These are phyloP conservation scores for Sextonia rubra DNA, from an alignment of 164 flowering plant species.

Conservation along the genomic window DNA sequence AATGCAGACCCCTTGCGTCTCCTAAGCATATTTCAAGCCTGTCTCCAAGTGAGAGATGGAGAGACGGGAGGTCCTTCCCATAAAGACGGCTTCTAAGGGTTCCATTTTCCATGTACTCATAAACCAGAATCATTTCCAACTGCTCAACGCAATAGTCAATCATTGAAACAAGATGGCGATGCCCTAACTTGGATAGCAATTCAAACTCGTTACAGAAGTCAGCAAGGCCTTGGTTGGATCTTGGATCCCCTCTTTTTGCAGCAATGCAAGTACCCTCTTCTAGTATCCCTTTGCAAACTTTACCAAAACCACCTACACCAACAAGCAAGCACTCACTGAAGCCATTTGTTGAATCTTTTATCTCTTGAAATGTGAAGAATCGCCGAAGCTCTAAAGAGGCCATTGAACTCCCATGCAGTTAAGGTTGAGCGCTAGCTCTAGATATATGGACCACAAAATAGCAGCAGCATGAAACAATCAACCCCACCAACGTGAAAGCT, in stretches of 20 bases:
- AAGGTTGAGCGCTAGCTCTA: slow-evolving; percentile 45
- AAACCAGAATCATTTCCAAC: slow-evolving; percentile 88
- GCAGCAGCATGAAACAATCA: slow-evolving; percentile 48
- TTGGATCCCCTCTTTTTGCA: slow-evolving; percentile 87
- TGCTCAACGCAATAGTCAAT: slow-evolving; percentile 91
- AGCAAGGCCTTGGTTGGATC: slow-evolving; percentile 90
- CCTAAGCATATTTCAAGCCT: slow-evolving; percentile 96
- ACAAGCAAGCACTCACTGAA: slow-evolving; percentile 77
- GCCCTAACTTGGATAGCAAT: slow-evolving; percentile 91
- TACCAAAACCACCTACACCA: slow-evolving; percentile 98
- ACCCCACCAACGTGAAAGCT: slow-evolving; percentile 27
- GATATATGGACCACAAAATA: slow-evolving; percentile 41
- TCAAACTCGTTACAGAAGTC: slow-evolving; percentile 92
- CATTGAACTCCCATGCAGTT: slow-evolving; percentile 73
- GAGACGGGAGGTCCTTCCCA: slow-evolving; percentile 78
- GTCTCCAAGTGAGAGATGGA: slow-evolving; percentile 83
- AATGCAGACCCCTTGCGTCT: slow-evolving; percentile 90
- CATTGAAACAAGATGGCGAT: slow-evolving; percentile 93
- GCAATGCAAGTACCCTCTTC: slow-evolving; percentile 82
- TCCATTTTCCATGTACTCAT: slow-evolving; percentile 96
- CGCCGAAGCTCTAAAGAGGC: slow-evolving; percentile 66
- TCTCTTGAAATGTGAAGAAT: slow-evolving; percentile 71
- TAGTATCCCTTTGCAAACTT: slow-evolving; percentile 81
- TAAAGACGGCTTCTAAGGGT: slow-evolving; percentile 90
- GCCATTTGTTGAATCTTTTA: slow-evolving; percentile 80